These are phyloP conservation scores for Saccharomycopsis capsularis DNA, from an alignment of 805 yeast species.

Conservation along the genomic window DNA sequence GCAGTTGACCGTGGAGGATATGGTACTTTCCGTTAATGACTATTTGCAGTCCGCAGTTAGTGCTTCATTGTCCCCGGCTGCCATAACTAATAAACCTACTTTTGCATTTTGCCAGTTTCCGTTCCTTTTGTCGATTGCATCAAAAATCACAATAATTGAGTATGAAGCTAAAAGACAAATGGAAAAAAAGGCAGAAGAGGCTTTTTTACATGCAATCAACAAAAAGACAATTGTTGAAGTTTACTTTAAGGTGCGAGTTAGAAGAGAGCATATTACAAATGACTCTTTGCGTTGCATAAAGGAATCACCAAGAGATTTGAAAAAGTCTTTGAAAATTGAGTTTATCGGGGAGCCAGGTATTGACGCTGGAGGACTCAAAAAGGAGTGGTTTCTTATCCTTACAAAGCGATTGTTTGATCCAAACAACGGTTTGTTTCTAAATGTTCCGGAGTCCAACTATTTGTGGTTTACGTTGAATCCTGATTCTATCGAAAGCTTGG, in stretches of 20 bases:
- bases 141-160: conserved; percentile 73
- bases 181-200: conserved; percentile 86
- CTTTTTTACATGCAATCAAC: conserved; percentile 69
- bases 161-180: conserved; percentile 74
- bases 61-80: conserved; percentile 8
- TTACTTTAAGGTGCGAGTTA: conserved; percentile 57
- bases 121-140: conserved; percentile 70
- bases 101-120: conserved; percentile 79
- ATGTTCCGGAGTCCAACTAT: conserved; percentile 59
- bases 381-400: conserved; percentile 85
- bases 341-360: conserved; percentile 87
- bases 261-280: conserved; percentile 57
- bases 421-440: conserved; percentile 55
- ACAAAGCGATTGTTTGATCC: conserved; percentile 66
- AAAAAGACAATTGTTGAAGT: conserved; percentile 56
- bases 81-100: conserved; percentile 22
- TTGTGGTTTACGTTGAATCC: conserved; percentile 64
- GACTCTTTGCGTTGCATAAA: conserved; percentile 69
- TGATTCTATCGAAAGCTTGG: conserved; percentile 30
- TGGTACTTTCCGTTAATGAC: conserved; percentile 15
- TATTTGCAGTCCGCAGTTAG: conserved; percentile 17
- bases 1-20: conserved; percentile 10
- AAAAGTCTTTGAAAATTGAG: conserved; percentile 70
- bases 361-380: conserved; percentile 91
- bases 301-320: conserved; percentile 49